Percentiles rank a stretch among this genome's conserved stretches.
Evolutionary conservation across 768 basidiomycete genomes (phyloP).

Genomic region (Lentinus tigrinus): DNA sequence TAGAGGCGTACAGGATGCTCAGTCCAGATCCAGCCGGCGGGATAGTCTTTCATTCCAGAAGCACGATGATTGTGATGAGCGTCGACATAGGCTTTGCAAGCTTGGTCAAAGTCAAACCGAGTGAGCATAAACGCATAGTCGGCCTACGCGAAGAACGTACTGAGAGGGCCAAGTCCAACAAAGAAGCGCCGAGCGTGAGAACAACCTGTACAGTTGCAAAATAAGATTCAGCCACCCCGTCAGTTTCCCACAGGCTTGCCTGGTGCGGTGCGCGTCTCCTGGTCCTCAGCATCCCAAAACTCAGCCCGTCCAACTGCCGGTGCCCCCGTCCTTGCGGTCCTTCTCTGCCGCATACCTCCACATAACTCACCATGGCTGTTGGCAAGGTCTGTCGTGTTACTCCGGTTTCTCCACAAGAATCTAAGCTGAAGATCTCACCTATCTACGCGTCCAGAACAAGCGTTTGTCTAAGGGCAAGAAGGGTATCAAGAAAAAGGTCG

Average conservation of each 20-base stretch:
- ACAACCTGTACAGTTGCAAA: conserved; percentile 45
- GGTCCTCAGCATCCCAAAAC: conserved; percentile 36
- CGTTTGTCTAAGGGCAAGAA: conserved; percentile 97
- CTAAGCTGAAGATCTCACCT: neutral
- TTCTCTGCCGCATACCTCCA: conserved; percentile 34
- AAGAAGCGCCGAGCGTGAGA: conserved; percentile 39
- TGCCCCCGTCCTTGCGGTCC: conserved; percentile 41
- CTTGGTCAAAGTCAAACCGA: conserved; percentile 57
- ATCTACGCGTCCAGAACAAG: conserved; percentile 71
- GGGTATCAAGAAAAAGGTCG: conserved; percentile 99
- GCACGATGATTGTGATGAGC: conserved; percentile 20
- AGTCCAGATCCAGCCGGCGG: conserved; percentile 57
- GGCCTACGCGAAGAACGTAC: neutral
- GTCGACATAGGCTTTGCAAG: conserved; percentile 52
- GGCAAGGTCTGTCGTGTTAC: conserved; percentile 62
- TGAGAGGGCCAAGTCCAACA: no score
- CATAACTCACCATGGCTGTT: conserved; percentile 71
- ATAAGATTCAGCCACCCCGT: conserved; percentile 64
- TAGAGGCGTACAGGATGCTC: conserved; percentile 53
- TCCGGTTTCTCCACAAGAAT: neutral
- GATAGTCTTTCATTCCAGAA: conserved; percentile 12
- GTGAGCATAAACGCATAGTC: conserved; percentile 45
- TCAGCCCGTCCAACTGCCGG: conserved; percentile 50
- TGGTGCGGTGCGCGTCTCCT: conserved; percentile 12
- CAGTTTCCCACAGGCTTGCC: conserved; percentile 19